phyloP scores from a whole-genome alignment of 1,139 yeast genomes.

The Taiozyma sp. region DNA sequence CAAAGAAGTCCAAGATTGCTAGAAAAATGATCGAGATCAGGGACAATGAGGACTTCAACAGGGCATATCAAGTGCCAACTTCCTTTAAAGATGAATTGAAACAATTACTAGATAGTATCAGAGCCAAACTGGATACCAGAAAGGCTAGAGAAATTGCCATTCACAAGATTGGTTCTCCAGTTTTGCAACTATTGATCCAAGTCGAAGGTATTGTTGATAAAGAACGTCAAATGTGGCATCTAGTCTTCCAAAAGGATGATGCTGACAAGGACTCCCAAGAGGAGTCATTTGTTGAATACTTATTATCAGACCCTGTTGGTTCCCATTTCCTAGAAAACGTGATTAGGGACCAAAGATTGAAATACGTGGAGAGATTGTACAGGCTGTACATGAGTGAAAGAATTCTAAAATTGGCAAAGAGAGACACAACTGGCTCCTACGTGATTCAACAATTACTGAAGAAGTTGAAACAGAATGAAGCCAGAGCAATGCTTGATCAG shows the following conservation, averaged over 20 bases:
- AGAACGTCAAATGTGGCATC: conserved; percentile 63
- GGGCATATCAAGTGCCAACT: conserved; percentile 65
- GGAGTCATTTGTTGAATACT: conserved; percentile 76
- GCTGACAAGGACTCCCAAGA: conserved; percentile 57
- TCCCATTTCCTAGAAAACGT: conserved; percentile 81
- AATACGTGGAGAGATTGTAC: conserved; percentile 66
- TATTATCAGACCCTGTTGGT: conserved; percentile 84
- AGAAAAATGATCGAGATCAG: conserved; percentile 88
- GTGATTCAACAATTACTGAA: conserved; percentile 68
- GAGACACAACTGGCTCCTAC: conserved; percentile 79
- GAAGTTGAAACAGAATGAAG: conserved; percentile 54
- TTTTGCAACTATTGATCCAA: conserved; percentile 70
- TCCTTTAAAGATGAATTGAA: conserved; percentile 62
- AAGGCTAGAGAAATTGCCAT: conserved; percentile 67
- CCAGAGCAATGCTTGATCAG: conserved; percentile 59
- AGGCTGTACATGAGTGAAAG: conserved; percentile 68
- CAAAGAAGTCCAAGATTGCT: conserved; percentile 84
- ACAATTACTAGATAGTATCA: conserved; percentile 35
- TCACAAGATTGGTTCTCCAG: conserved; percentile 83
- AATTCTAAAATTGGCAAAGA: conserved; percentile 61
- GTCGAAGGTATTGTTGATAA: conserved; percentile 78
- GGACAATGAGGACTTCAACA: conserved; percentile 64
- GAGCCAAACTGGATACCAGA: conserved; percentile 31
- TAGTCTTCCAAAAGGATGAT: conserved; percentile 31
- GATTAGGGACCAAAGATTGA: conserved; percentile 59